Evolutionary conservation across 1,284 basidiomycete species (phyloP).

Genomic region (Athelia psychrophila): DNA sequence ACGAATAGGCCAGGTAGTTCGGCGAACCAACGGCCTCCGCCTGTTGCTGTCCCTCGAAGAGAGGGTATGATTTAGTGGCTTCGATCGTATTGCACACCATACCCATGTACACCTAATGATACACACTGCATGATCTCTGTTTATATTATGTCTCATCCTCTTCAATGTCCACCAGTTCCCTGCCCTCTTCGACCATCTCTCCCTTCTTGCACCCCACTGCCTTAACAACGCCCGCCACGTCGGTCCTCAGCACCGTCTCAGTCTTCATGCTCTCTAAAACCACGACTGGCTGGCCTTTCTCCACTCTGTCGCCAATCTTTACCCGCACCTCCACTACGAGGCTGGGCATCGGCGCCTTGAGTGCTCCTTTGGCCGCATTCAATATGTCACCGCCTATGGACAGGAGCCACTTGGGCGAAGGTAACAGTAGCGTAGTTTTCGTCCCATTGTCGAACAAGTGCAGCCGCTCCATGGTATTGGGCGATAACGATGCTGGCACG

Average conservation of each 20-base stretch:
- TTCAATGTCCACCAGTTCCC: conserved; percentile 71
- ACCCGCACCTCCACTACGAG: conserved; percentile 86
- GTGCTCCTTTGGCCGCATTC: conserved; percentile 48
- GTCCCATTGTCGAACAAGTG: conserved; percentile 64
- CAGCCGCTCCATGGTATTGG: conserved; percentile 61
- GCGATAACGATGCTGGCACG: conserved; percentile 46
- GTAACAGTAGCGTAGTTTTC: conserved; percentile 58
- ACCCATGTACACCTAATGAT: background rate
- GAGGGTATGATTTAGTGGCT: conserved; percentile 52
- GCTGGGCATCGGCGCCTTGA: conserved; percentile 87
- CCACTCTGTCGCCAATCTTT: conserved; percentile 71
- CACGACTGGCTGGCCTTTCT: conserved; percentile 77
- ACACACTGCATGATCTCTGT: background rate
- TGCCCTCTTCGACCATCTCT: conserved; percentile 87
- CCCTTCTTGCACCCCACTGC: conserved; percentile 76
- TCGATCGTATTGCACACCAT: background rate
- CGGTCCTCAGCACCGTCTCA: conserved; percentile 81
- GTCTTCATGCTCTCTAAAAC: conserved; percentile 97
- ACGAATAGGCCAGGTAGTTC: conserved; percentile 59
- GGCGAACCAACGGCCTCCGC: conserved; percentile 39
- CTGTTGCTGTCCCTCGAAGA: conserved; percentile 42
- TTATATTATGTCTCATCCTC: conserved; percentile 15
- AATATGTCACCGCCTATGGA: conserved; percentile 57
- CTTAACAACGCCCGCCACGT: conserved; percentile 64
- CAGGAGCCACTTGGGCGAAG: conserved; percentile 64